Base-by-base conservation (phyloP, 192 early-diverging fungal species). In the Podila horticola region DNA sequence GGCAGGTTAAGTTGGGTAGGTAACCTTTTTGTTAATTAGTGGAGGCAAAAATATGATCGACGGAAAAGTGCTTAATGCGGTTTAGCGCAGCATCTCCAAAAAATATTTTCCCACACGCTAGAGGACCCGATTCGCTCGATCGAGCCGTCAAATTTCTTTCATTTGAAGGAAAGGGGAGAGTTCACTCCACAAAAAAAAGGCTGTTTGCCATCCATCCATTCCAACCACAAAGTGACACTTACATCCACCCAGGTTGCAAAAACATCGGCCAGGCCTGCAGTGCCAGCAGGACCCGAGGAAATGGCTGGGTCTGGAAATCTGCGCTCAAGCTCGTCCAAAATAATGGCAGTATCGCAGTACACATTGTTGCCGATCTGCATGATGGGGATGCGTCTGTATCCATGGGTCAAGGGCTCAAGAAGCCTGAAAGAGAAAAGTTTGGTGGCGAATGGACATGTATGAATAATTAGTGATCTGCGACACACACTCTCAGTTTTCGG, bases 361-460 rank as follows among this genome's bases (percentile, higher is more conserved):
- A 88, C 58, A 48, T 88, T 72, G 34, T 71, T 70, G 20, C 86
- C 86, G 24, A 88, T 85, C 59, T 87, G 84, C 60, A 88, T 69
- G 9, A 88, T 72, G 1, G 86, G 86, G 12, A 88, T 85, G 6
- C 86, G 79, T 29, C 86, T 55, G 63, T 85, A 87, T n/a, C 83
- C 83, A 48, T 84, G 79, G 12, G 84, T 60, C 50, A 88, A 68
- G 20, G 66, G 69, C 50, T 83, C 70, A 7, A 84, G 41, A 17
- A 83, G 60, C 50, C 82, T 83, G 36, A 30, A 38, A 45, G 2
- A 4, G 4, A 17, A 45, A 45, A 45, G 15, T 41, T 36, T 36
- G 34, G 34, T 36, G 34, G 34, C 34, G 34, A 11, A 36, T 36
- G 1, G 0, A 45, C 13, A 45, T 15, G 12, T 1, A 45, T 45